These are phyloP conservation scores for Lipomyces japonicus DNA, from an alignment of 805 yeast species.

Conservation along the genomic window DNA sequence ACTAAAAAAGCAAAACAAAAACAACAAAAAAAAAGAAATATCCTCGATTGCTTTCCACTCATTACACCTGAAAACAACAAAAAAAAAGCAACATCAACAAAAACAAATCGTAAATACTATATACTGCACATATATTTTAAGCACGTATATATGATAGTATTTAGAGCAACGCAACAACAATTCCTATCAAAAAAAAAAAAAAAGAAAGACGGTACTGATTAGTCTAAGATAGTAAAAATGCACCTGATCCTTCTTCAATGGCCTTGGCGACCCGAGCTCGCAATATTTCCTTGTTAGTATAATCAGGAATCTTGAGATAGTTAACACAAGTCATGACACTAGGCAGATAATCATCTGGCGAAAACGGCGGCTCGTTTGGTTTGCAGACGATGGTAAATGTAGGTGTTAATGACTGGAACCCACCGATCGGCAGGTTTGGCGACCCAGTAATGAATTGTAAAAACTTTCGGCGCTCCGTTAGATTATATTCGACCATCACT, in stretches of 20 bases:
- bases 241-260: conserved; percentile 77
- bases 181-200: neutral
- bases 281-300: conserved; percentile 62
- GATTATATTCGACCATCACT: conserved; percentile 54
- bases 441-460: conserved; percentile 89
- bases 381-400: conserved; percentile 83
- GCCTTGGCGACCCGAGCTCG: conserved; percentile 60
- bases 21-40: neutral
- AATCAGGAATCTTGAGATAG: conserved; percentile 83
- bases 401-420: conserved; percentile 78
- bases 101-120: neutral
- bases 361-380: conserved; percentile 60
- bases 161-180: neutral
- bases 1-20: neutral
- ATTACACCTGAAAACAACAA: neutral
- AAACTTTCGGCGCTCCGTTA: conserved; percentile 62
- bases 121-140: neutral
- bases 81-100: neutral
- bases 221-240: conserved; percentile 18
- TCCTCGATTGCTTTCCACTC: neutral
- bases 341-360: conserved; percentile 79
- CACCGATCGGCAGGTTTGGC: conserved; percentile 90
- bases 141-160: neutral
- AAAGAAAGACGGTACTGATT: neutral
- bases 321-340: conserved; percentile 99